Percentiles rank a stretch among this genome's conserved stretches.
phyloP scores from a whole-genome alignment of 2,329 filamentous ascomycete genomes.

The Trichophyton mentagrophytes region DNA sequence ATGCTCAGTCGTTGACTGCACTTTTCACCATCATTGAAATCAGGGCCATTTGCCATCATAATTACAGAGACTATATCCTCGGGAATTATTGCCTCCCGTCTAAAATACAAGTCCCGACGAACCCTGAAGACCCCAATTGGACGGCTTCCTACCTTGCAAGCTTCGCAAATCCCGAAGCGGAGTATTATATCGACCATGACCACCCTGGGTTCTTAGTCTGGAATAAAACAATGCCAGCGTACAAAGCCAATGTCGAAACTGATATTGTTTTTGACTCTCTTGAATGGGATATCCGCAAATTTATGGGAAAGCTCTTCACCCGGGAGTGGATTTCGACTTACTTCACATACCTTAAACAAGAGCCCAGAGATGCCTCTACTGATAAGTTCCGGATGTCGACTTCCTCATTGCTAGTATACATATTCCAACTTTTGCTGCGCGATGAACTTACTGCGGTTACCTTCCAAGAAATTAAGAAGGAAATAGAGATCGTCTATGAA shows the following conservation, averaged over 20 bases:
- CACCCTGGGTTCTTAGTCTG: conserved; percentile 95
- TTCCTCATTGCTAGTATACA: conserved; percentile 73
- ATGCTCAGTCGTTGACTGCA: conserved; percentile 64
- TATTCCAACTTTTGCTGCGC: conserved; percentile 73
- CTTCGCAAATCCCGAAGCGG: conserved; percentile 64
- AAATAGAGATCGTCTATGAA: conserved; percentile 65
- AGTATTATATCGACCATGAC: conserved; percentile 85
- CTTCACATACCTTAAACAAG: conserved; percentile 92
- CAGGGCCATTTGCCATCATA: conserved; percentile 71
- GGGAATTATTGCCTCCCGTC: conserved; percentile 68
- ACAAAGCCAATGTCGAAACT: conserved; percentile 53
- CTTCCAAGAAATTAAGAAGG: conserved; percentile 75
- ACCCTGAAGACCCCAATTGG: conserved; percentile 62
- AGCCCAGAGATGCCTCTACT: conserved; percentile 66
- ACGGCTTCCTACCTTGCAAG: conserved; percentile 64
- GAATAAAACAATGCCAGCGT: conserved; percentile 75
- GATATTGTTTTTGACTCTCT: conserved; percentile 67
- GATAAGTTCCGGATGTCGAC: conserved; percentile 86
- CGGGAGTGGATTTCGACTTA: conserved; percentile 75
- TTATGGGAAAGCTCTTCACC: conserved; percentile 69
- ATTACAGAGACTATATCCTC: conserved; percentile 73
- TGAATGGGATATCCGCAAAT: conserved; percentile 58
- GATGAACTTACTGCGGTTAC: conserved; percentile 63
- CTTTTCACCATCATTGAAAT: conserved; percentile 80
- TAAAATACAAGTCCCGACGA: conserved; percentile 60